Evolutionary conservation across 768 basidiomycete species (phyloP), one percentile per base, ranked within the genome.

Genomic region (Russula foetens): DNA sequence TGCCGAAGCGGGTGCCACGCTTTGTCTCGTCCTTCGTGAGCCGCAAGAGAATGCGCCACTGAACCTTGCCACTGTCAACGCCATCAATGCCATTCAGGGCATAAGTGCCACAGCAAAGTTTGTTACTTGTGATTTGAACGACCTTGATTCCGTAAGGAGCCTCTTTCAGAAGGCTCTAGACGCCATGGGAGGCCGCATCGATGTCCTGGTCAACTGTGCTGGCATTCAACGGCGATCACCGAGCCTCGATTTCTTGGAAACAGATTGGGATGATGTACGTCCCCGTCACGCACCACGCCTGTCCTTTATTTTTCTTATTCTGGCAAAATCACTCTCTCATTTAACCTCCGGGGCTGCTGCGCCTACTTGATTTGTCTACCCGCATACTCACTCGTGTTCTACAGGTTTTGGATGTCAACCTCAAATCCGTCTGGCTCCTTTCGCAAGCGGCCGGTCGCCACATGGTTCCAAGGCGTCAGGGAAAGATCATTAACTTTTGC

Each of bases 361-460:
- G 9, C 38, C 48, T 66, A 17, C 59, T 61, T 61, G 23, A 56
- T 61, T 52, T 51, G 41, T 56, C 41, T 31, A 56, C 21, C 5
- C 43, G 14, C 8, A 41, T 60, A 24, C 63, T 58, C 29, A 56
- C 59, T 41, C 51, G n/a, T 58, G 49, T n/a, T 60, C 56, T 31
- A 45, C 55, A 91, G 90, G 90, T 92, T 58, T 76, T 94, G 60
- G 81, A 88, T 67, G 83, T 91, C 66, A 97, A 97, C 77, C 83
- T 97, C 70, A 92, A 91, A 72, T 83, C 91, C 8, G 84, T 81
- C 59, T 97, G 88, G 82, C 79, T 92, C 29, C 85, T 95, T 63
- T 85, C 84, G 17, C 88, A 89, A 73, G 88, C 90, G 52, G 88
- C 88, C n/a, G 93, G 91, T 14, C 77, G 80, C 63, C 94, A 97